Percentiles rank a stretch among this genome's conserved stretches.
Conservation (phyloP, 2,329 filamentous ascomycete species). For the Xylariaceae sp. region DNA sequence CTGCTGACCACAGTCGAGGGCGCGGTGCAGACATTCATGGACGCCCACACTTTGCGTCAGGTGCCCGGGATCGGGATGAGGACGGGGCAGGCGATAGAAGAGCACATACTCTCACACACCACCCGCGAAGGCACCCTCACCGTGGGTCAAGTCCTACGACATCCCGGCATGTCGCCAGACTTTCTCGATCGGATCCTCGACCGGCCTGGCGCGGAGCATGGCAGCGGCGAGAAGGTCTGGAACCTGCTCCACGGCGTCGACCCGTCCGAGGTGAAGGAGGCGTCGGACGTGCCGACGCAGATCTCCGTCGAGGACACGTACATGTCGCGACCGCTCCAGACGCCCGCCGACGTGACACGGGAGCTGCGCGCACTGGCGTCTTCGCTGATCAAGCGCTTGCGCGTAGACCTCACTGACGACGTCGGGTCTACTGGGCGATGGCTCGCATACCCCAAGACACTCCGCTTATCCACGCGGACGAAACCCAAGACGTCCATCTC, state of each 20-base stretch:
- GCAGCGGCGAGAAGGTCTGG: constrained; percentile 71
- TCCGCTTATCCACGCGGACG: constrained; percentile 74
- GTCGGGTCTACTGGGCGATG: constrained; percentile 42
- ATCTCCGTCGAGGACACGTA: constrained; percentile 97
- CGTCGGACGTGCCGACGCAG: constrained; percentile 69
- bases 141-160: constrained; percentile 59
- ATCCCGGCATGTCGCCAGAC: constrained; percentile 57
- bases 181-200: constrained; percentile 63
- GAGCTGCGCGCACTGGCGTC: constrained; percentile 64
- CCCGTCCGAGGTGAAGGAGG: constrained; percentile 64
- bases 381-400: constrained; percentile 73
- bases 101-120: constrained; percentile 41
- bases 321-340: constrained; percentile 58
- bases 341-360: constrained; percentile 55
- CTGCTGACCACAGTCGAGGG: constrained; percentile 60
- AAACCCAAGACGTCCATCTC: constrained; percentile 34
- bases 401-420: constrained; percentile 60
- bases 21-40: constrained; percentile 63
- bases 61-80: constrained; percentile 84
- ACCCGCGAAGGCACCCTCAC: constrained; percentile 45
- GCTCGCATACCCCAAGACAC: constrained; percentile 74
- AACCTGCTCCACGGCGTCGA: constrained; percentile 76
- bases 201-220: constrained; percentile 64
- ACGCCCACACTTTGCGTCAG: constrained; percentile 67
- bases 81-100: constrained; percentile 62